These are phyloP conservation scores for Acacia confusa DNA, from an alignment of 306 rosid species.

Conservation along the genomic window DNA sequence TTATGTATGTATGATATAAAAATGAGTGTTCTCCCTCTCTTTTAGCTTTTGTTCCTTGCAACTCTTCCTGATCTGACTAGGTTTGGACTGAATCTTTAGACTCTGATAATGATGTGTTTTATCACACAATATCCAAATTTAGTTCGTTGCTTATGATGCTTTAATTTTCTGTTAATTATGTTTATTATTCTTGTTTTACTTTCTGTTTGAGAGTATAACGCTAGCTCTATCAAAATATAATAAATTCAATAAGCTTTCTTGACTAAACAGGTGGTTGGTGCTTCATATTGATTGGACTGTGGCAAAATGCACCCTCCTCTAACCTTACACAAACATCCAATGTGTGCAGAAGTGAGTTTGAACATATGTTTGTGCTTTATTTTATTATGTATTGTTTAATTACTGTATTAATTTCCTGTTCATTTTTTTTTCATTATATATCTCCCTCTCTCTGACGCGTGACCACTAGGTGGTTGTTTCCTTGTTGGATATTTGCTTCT, in stretches of 20 bases:
- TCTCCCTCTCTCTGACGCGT: slow-evolving; percentile 15
- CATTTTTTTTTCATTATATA: neutral
- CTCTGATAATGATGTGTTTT: neutral
- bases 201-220: neutral
- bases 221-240: neutral
- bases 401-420: neutral
- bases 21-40: neutral
- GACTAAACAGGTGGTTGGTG: slow-evolving; percentile 16
- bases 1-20: neutral
- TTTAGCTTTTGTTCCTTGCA: neutral
- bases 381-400: neutral
- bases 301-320: slow-evolving; percentile 88
- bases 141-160: neutral
- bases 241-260: neutral
- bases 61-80: neutral
- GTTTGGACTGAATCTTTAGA: neutral
- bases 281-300: slow-evolving; percentile 35
- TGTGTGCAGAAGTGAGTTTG: slow-evolving; percentile 81
- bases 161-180: neutral
- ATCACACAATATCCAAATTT: neutral
- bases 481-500: slow-evolving; percentile 14
- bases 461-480: neutral
- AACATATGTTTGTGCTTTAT: neutral
- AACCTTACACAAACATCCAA: slow-evolving; percentile 88
- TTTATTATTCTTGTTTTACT: neutral